Conservation (phyloP, 257 asterid species). For the Solanum rostratum region DNA sequence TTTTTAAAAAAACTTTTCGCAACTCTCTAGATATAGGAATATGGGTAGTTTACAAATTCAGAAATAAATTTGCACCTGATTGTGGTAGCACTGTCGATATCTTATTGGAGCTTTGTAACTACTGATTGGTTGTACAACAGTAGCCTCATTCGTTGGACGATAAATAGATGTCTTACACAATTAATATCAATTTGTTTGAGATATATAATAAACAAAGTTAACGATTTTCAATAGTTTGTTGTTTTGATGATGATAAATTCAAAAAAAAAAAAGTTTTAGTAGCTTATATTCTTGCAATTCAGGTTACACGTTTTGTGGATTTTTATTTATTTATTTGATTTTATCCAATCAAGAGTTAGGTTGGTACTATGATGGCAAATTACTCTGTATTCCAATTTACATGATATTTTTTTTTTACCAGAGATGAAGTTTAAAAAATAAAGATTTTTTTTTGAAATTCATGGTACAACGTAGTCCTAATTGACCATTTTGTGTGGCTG, state of each 20-base stretch:
- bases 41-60: background rate
- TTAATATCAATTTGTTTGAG: background rate
- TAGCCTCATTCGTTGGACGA: no score
- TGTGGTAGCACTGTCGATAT: background rate
- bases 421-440: no score
- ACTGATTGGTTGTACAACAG: background rate
- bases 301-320: background rate
- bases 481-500: no score
- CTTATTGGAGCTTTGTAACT: background rate
- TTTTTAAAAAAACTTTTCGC: background rate
- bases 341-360: background rate
- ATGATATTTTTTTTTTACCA: no score
- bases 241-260: background rate
- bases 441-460: no score
- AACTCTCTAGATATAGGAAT: background rate
- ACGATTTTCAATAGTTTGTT: background rate
- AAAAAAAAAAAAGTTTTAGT: background rate
- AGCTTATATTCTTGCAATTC: background rate
- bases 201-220: background rate
- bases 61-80: background rate
- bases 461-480: no score
- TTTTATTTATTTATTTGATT: background rate
- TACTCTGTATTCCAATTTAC: no score
- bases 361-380: background rate
- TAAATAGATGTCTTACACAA: background rate